Base-by-base conservation (phyloP, 495 filamentous ascomycete genomes). In the Friedmanniomyces endolithicus region DNA sequence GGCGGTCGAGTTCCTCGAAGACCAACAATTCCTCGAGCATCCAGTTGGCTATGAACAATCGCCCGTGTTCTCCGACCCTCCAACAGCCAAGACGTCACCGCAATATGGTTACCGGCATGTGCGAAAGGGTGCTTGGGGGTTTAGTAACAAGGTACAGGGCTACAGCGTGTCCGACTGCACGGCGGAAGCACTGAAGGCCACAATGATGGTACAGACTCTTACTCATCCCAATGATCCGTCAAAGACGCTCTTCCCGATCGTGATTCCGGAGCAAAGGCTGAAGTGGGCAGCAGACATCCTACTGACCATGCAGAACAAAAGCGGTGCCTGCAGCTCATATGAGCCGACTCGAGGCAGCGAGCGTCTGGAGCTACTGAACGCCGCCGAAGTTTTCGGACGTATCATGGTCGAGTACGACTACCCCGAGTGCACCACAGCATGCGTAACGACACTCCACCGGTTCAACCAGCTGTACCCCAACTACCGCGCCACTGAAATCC, bases 321-420 rank as follows among this genome's bases (percentile, higher is more conserved):
- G 83, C 22, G 94, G 92, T 51, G 90, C 87, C 25, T 95, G 90
- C 67, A 84, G 87, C 1, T 89, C 87, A 20, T 98, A 97, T 61
- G 92, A 98, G 59, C 80, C 82, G 1, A 82, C 78, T 1, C 82
- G 92, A 4, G 90, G 81, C 1, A 84, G 86, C 1, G 72, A 84
- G 48, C 79, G 78, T 67, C 63, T 97, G 34, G 92, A 98, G 64
- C 75, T 79, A 62, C 75, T 98, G 4, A 98, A 98, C 64, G 90
- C 88, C 1, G 94, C 92, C 16, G 94, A 97, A 65, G 90, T 98
- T 0, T 98, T 98, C 64, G 94, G 90, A 16, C 78, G 82, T 12
- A 97, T 98, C 67, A 97, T 98, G 92, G 83, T 97, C 35, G 88
- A 95, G 57, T 98, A 97, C 67, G 88, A 95, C 63, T 95, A 97